Conservation (phyloP, 2,329 filamentous ascomycete genomes). For the Teratosphaeria nubilosa region DNA sequence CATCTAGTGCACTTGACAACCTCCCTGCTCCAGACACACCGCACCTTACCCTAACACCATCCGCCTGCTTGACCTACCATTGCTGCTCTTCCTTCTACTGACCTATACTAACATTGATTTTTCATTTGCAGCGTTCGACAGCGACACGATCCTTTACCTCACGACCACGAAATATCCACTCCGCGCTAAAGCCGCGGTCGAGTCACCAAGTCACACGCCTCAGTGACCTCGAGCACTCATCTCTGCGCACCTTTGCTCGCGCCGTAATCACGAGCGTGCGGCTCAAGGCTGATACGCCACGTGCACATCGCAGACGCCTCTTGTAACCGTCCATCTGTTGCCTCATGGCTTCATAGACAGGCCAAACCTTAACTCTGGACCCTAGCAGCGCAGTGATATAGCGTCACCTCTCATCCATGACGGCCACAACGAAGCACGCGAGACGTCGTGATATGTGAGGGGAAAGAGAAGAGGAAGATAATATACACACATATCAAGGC, state of each 20-base stretch:
- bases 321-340: neutral
- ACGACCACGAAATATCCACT: neutral
- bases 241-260: neutral
- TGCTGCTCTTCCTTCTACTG: neutral
- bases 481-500: neutral
- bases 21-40: neutral
- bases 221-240: neutral
- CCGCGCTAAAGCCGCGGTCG: neutral
- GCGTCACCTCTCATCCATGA: slow-evolving; percentile 3
- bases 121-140: neutral
- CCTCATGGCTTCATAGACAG: neutral
- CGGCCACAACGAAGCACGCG: neutral
- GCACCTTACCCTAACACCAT: neutral
- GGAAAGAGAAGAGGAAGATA: slow-evolving; percentile 1
- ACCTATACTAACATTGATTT: neutral
- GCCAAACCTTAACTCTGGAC: neutral
- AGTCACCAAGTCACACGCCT: neutral
- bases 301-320: neutral
- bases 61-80: neutral
- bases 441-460: slow-evolving; percentile 2
- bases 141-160: neutral
- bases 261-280: neutral
- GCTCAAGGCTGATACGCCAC: neutral
- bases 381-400: neutral
- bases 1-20: neutral